Evolutionary conservation across 2,329 filamentous ascomycete genomes (phyloP).

Genomic region (Allantophomopsis lycopodina): DNA sequence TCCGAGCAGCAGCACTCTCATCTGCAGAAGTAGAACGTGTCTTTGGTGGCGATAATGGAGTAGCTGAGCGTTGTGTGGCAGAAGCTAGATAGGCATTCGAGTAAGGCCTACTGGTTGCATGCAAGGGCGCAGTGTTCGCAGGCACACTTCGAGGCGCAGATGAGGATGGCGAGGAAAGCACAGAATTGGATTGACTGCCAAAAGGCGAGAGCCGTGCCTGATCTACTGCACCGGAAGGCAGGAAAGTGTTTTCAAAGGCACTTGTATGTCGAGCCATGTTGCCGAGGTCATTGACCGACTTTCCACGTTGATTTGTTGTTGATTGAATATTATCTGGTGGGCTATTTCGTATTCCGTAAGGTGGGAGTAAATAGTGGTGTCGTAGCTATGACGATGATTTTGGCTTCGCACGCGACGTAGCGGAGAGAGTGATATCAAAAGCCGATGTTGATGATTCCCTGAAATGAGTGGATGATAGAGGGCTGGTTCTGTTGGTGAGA

Average conservation of each 20-base stretch:
- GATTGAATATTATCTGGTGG: no score
- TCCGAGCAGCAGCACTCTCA: conserved; percentile 9
- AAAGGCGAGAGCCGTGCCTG: background rate
- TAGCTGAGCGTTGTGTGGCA: background rate
- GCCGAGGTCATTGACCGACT: no score
- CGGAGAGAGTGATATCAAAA: no score
- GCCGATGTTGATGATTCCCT: no score
- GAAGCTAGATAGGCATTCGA: conserved; percentile 3
- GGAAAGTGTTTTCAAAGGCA: background rate
- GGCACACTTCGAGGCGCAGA: conserved; percentile 8
- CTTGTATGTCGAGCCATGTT: no score
- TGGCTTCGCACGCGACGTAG: no score
- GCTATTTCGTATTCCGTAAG: no score
- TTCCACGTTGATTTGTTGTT: no score
- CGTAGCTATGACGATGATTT: no score
- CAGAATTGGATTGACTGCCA: background rate
- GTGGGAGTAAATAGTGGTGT: no score
- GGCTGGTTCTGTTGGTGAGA: no score
- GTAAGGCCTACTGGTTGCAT: conserved; percentile 4
- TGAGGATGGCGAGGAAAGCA: background rate
- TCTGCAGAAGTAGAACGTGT: conserved; percentile 12
- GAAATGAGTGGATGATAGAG: no score
- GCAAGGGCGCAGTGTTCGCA: conserved; percentile 4
- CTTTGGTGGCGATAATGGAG: conserved; percentile 16
- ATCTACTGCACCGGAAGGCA: conserved; percentile 1